Conservation (phyloP, 257 asterid genomes). For the Fraxinus excelsior region DNA sequence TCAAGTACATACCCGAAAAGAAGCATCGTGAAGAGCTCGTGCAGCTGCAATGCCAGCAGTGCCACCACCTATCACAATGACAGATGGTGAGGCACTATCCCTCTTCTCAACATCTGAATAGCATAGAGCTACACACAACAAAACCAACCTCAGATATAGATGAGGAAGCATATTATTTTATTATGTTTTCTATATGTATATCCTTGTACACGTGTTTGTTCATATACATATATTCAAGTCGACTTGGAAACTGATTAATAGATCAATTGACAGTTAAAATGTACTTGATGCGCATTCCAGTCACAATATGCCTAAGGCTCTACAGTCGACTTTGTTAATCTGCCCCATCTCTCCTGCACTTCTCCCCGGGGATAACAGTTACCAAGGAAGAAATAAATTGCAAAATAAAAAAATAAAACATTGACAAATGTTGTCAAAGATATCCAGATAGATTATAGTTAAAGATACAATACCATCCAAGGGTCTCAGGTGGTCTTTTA, state of each 20-base stretch:
- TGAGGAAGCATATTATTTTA: not conserved
- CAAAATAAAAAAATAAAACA: not conserved
- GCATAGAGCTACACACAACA: slow-evolving; percentile 39
- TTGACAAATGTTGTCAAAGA: not conserved
- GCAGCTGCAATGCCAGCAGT: slow-evolving; percentile 70
- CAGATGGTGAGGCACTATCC: slow-evolving; percentile 49
- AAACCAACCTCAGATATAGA: slow-evolving; percentile 13
- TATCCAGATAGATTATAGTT: not conserved
- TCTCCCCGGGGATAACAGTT: not conserved
- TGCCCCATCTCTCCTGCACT: not conserved
- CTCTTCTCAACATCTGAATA: slow-evolving; percentile 41
- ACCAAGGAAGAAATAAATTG: not conserved
- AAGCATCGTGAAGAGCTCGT: slow-evolving; percentile 62
- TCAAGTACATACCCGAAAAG: slow-evolving; percentile 46
- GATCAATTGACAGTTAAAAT: not conserved
- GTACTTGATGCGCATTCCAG: not conserved
- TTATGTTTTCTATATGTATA: not conserved
- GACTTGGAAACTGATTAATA: not conserved
- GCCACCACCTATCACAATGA: slow-evolving; percentile 63
- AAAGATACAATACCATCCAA: not conserved
- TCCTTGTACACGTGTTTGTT: not conserved
- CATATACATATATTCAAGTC: not conserved
- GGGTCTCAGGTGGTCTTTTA: not conserved
- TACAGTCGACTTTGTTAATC: not conserved
- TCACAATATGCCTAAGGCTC: not conserved